These are phyloP conservation scores for Fraxinus quadrangulata DNA, from an alignment of 257 asterid species.

Conservation along the genomic window DNA sequence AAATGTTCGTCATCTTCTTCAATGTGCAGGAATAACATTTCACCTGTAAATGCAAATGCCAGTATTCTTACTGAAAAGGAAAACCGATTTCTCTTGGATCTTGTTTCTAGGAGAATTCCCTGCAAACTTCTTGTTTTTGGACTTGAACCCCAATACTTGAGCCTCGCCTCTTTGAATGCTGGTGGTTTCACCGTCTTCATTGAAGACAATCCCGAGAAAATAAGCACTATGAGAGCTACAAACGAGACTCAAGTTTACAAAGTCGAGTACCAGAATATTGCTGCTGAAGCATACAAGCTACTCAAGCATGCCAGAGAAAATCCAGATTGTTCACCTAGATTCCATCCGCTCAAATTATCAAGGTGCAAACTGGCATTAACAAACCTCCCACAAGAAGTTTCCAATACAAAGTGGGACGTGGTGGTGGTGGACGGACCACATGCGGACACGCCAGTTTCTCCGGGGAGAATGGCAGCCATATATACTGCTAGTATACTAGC, in stretches of 20 bases:
- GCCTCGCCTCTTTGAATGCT: slow-evolving; percentile 46
- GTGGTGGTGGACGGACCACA: slow-evolving; percentile 79
- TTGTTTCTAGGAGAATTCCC: slow-evolving; percentile 57
- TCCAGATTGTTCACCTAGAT: slow-evolving; percentile 39
- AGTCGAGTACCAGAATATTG: slow-evolving; percentile 57
- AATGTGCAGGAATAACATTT: slow-evolving; percentile 11
- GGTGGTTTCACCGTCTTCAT: slow-evolving; percentile 67
- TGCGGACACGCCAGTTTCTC: slow-evolving; percentile 60
- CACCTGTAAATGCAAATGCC: slow-evolving; percentile 10
- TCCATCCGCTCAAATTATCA: slow-evolving; percentile 19
- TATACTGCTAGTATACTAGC: slow-evolving; percentile 70
- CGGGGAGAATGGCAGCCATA: slow-evolving; percentile 80
- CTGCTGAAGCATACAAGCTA: slow-evolving; percentile 65
- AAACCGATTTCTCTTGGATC: slow-evolving; percentile 40
- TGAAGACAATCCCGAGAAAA: slow-evolving; percentile 43
- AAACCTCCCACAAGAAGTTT: slow-evolving; percentile 51
- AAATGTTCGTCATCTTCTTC: slow-evolving; percentile 17
- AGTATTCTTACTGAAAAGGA: slow-evolving; percentile 54
- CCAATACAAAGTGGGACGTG: slow-evolving; percentile 61
- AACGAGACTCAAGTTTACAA: slow-evolving; percentile 41
- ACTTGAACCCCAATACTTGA: slow-evolving; percentile 39
- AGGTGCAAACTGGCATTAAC: slow-evolving; percentile 56
- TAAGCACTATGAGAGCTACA: slow-evolving; percentile 23
- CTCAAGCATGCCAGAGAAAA: slow-evolving; percentile 61
- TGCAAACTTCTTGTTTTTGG: slow-evolving; percentile 81